Evolutionary conservation across 2,329 filamentous ascomycete genomes (phyloP), one percentile per base, ranked within the genome.

Genomic region (Epichloe sibirici): DNA sequence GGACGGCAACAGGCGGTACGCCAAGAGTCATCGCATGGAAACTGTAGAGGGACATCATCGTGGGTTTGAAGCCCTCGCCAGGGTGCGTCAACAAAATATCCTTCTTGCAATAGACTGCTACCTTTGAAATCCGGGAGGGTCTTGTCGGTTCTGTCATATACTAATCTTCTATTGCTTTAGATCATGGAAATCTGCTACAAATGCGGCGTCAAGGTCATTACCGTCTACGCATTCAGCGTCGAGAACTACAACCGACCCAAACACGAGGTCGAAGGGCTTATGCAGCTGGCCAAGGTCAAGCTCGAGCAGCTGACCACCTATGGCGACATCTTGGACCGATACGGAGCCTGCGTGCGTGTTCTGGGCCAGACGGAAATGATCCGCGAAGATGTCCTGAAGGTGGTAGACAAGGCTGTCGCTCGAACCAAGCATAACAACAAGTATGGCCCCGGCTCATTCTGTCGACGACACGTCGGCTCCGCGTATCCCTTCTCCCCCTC

Each of bases 171-270:
- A 7, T 9, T 51, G 12, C 28, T 9, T 17, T 60, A 88, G 86
- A 89, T 97, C 51, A 83, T 98, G 55, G 93, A 98, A 70, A 88
- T 98, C 52, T 97, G 93, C 77, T 98, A 97, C 76, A 96, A 95
- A 67, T 90, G 87, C 54, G 93, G 93, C 51, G 91, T 98, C 57
- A 91, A 93, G 68, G 89, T 95, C 8, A 91, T 98, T 40, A 97
- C 93, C 4, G 90, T 98, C 57, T 98, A 97, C 68, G 93, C 93
- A 15, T 98, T 98, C 71, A 95, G 89, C 65, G 96, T 98, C 63
- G 93, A 98, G 71, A 98, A 98, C 73, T 98, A 95, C 74, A 95
- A 97, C 68, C 83, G 93, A 5, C 91, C 90, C 23, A 90, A 93
- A 69, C 93, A 94, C 69, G 93, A 98, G 68, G 93, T 98, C 8